phyloP scores from a whole-genome alignment of 192 early-diverging fungal species.

The Umbelopsis ramanniana region DNA sequence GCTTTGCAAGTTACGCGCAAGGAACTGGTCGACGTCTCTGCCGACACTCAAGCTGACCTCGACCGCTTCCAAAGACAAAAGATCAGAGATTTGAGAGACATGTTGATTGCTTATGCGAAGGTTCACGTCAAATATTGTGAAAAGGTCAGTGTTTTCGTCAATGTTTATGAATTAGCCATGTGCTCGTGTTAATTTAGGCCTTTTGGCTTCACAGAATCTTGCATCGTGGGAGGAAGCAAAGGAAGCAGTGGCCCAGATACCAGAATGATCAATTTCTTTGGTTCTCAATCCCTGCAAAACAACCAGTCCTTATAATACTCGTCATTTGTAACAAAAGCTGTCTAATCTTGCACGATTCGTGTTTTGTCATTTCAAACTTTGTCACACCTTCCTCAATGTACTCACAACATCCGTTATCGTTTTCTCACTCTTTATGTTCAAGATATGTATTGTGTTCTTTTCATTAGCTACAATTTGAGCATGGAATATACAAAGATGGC shows the following conservation, averaged over 20 bases:
- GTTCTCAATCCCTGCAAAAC: background rate
- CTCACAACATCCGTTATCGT: background rate
- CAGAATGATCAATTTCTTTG: background rate
- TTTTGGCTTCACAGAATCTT: background rate
- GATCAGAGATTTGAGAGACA: conserved; percentile 80
- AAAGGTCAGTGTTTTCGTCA: conserved; percentile 49
- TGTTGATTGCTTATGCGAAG: conserved; percentile 76
- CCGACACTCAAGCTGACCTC: conserved; percentile 84
- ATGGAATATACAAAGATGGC: conserved; percentile 1
- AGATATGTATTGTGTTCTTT: background rate
- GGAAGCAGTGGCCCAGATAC: conserved; percentile 46
- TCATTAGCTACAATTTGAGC: background rate
- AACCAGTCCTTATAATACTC: background rate
- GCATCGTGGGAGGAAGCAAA: conserved; percentile 53
- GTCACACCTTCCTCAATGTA: background rate
- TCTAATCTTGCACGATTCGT: background rate
- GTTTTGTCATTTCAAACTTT: background rate
- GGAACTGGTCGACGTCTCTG: conserved; percentile 79
- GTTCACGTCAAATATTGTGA: conserved; percentile 74
- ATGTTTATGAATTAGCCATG: background rate
- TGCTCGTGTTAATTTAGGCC: background rate
- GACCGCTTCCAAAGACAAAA: conserved; percentile 96
- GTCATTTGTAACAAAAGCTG: conserved; percentile 3
- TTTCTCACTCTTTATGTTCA: background rate
- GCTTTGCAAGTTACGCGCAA: conserved; percentile 72